These are phyloP conservation scores for Cryptococcus sp. DNA, from an alignment of 1,284 basidiomycete species.

Conservation along the genomic window DNA sequence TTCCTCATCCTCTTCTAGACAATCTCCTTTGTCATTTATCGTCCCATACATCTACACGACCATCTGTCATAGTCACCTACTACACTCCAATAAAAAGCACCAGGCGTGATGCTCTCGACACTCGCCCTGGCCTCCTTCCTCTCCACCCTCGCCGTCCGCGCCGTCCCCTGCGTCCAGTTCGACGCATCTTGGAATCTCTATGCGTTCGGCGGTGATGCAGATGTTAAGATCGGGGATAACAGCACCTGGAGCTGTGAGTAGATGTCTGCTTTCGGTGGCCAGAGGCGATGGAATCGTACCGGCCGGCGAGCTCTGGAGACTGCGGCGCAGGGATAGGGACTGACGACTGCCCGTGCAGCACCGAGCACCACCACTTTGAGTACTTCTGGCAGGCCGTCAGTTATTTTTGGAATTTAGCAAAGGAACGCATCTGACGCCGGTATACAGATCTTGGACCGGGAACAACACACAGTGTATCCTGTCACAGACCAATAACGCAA, in stretches of 20 bases:
- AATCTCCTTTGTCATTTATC: too few species aligned
- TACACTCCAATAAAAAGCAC: neutral
- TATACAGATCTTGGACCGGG: conserved; percentile 43
- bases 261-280: neutral
- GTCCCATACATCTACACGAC: neutral
- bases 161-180: conserved; percentile 48
- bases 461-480: conserved; percentile 48
- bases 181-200: conserved; percentile 48
- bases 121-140: conserved; percentile 21
- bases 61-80: neutral
- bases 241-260: conserved; percentile 46
- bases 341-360: conserved; percentile 19
- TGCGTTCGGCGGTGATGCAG: conserved; percentile 47
- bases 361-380: conserved; percentile 33
- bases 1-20: too few species aligned
- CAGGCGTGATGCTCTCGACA: conserved; percentile 4
- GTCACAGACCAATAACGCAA: conserved; percentile 53
- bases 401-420: neutral
- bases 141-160: conserved; percentile 27
- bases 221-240: conserved; percentile 45
- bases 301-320: neutral
- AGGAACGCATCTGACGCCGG: conserved; percentile 3
- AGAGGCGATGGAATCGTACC: neutral
- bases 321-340: too few species aligned
- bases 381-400: conserved; percentile 43